Base-by-base conservation (phyloP, 148 eudicot genomes). In the Mesembryanthemum crystallinum region DNA sequence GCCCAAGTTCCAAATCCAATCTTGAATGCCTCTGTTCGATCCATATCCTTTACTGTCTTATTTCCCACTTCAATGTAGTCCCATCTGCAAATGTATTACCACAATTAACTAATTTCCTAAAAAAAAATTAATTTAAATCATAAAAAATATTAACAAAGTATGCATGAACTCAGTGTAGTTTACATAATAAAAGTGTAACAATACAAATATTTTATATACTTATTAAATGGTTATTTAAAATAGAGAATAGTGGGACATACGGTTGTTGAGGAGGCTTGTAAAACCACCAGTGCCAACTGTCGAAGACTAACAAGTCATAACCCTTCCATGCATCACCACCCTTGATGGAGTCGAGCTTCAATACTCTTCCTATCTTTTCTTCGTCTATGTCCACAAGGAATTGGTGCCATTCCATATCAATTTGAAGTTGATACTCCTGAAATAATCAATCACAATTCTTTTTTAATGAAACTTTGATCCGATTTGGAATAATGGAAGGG, bases 251-350 rank as follows among this genome's bases (percentile, higher is more conserved):
- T 24, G 52, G 2, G 10, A 29, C 88, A 10, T 86, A 91, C 96
- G 91, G 91, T 68, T 89, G 96, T 3, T 62, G 43, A 23, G 82
- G 77, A n/a, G 87, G 87, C 35, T 69, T 83, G 63, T 84, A 89
- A 28, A 77, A 78, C 96, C 96, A 91, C 96, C 96, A 89, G 69
- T 80, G 92, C 91, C 91, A 89, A 49, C 86, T 86, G 68, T 91
- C 89, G n/a, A 91, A 91, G 72, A 89, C 69, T 42, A 91, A 76
- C 28, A 87, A 64, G 39, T 91, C 92, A 20, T 32, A 77, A 15
- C 47, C 67, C 57, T 81, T 86, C 96, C 96, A 91, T 23, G 54
- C 73, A 6, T 84, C 71, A 29, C 88, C 91, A 39, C 81, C 78
- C 66, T 80, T 84, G 20, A 91, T 73, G 2, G 89, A 89, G 11